Percentiles rank a stretch among this genome's conserved stretches.
Conservation (phyloP, 495 filamentous ascomycete species). For the Neurospora sp. region DNA sequence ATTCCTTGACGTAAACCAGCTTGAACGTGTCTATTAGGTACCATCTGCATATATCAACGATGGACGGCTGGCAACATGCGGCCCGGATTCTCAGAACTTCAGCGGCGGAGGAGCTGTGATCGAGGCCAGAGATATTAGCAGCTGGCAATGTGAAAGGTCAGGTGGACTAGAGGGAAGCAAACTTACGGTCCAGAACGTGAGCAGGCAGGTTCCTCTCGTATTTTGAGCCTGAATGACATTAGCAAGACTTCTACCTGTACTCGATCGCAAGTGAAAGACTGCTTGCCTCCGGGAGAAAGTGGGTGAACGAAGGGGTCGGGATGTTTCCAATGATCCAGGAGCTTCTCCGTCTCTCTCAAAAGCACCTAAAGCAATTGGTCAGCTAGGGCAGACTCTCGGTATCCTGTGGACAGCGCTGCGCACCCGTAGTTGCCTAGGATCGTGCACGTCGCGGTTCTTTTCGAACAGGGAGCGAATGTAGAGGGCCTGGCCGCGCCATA, state of each 20-base stretch:
- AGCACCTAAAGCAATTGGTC: slow-evolving; percentile 45
- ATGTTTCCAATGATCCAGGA: slow-evolving; percentile 92
- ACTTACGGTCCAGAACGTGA: slow-evolving; percentile 72
- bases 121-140: slow-evolving; percentile 6
- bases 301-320: slow-evolving; percentile 85
- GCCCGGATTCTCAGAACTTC: slow-evolving; percentile 28
- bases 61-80: background rate
- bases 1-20: background rate
- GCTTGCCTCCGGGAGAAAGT: slow-evolving; percentile 87
- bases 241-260: slow-evolving; percentile 16
- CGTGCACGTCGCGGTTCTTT: slow-evolving; percentile 75
- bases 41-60: background rate
- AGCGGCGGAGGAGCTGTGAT: slow-evolving; percentile 32
- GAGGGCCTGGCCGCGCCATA: slow-evolving; percentile 91
- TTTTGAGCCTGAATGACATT: slow-evolving; percentile 62
- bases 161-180: background rate
- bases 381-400: background rate
- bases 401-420: slow-evolving; percentile 4
- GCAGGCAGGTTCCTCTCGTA: slow-evolving; percentile 87
- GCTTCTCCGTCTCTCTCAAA: slow-evolving; percentile 73
- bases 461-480: slow-evolving; percentile 96
- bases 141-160: background rate
- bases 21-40: background rate
- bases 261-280: background rate
- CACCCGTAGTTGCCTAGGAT: slow-evolving; percentile 84